Base-by-base conservation (phyloP, 345 rosid genomes). In the Linum trigynum region DNA sequence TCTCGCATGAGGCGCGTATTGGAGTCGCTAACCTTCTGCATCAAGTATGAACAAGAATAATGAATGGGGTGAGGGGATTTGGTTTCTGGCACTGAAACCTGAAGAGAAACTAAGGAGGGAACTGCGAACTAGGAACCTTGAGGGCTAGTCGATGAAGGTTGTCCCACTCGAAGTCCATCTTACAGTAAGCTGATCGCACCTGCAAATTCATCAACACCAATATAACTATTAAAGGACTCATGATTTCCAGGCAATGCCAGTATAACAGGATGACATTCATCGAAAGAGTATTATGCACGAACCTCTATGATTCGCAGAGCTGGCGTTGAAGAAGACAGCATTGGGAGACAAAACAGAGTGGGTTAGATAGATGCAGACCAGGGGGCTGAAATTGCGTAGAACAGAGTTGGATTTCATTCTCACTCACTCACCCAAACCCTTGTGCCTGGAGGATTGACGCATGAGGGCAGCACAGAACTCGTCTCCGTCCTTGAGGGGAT, bases 91-190 rank as follows among this genome's bases (percentile, higher is more conserved):
- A 48, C 3, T 9, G 51, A 4, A 48, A 55, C 32, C 32, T 23
- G 14, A 55, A 57, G 38, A 16, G 6, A 35, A 2, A 16, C 32
- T 11, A 56, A 32, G 3, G 5, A 15, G 14, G 35, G 1, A 57
- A 57, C 16, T 57, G 14, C 6, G 16, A 9, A 10, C 11, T 8
- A 8, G 7, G 16, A 9, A 57, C 61, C 61, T 57, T 57, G 2
- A 57, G 9, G 4, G 61, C 61, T 37, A 57, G 7, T 17, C 61
- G 6, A 35, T 57, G 3, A 12, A 57, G 38, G 38, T 57, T 57
- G 61, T 57, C 61, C 61, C 61, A 57, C 38, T 57, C 61, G 23
- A 57, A 57, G 61, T 57, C 61, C 36, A 17, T 57, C 61, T 57
- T 57, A 8, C 61, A 12, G 38, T 57, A 57, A 57, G 61, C 61